These are phyloP conservation scores for Diaporthe nobilis DNA, from an alignment of 2,329 filamentous ascomycete species.

Conservation along the genomic window DNA sequence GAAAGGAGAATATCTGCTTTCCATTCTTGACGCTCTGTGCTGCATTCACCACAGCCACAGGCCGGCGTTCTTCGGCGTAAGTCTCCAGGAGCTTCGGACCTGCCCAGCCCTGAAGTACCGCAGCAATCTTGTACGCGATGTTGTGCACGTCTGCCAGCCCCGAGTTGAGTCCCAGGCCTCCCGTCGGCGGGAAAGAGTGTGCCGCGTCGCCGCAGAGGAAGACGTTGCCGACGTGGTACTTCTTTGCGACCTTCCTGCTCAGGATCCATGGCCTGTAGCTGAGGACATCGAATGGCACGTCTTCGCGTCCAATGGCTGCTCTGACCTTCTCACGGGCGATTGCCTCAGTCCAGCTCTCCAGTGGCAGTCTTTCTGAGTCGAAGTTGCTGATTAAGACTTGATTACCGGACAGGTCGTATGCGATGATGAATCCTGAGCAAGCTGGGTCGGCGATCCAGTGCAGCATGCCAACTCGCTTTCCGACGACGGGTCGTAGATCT, in stretches of 20 bases:
- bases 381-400: constrained; percentile 61
- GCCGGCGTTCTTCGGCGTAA: constrained; percentile 55
- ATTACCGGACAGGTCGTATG: constrained; percentile 57
- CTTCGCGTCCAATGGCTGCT: constrained; percentile 50
- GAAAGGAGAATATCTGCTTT: constrained; percentile 56
- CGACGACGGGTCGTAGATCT: constrained; percentile 54
- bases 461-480: constrained; percentile 57
- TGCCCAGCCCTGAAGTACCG: constrained; percentile 51
- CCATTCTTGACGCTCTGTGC: constrained; percentile 61
- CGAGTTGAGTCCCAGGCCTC: constrained; percentile 52
- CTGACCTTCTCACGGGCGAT: constrained; percentile 51
- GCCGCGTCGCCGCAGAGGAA: constrained; percentile 56
- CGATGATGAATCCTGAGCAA: constrained; percentile 60
- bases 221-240: constrained; percentile 53
- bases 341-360: constrained; percentile 53
- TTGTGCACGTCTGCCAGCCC: constrained; percentile 52
- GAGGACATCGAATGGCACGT: constrained; percentile 54
- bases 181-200: constrained; percentile 52
- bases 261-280: constrained; percentile 58
- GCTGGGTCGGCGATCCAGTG: constrained; percentile 61
- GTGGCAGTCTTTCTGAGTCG: constrained; percentile 53
- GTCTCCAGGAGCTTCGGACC: constrained; percentile 50
- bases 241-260: constrained; percentile 56
- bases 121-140: constrained; percentile 54
- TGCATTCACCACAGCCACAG: constrained; percentile 56